A percentile compares a stretch with the other conserved stretches of the same genome.
Evolutionary conservation across 1,284 basidiomycete genomes (phyloP).

Genomic region (Rhodotorula sp.): DNA sequence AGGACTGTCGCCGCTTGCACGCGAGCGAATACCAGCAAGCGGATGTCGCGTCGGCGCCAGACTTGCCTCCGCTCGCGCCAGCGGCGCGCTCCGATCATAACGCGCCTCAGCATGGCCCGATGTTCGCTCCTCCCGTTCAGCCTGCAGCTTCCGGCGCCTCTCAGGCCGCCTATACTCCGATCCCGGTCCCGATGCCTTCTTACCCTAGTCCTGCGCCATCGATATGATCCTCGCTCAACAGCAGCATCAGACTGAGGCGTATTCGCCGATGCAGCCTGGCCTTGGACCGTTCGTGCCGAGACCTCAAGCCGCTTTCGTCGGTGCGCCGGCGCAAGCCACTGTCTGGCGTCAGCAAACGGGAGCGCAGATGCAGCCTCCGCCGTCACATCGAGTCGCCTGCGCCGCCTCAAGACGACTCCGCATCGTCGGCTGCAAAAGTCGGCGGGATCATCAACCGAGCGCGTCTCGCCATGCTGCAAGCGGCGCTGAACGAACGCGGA

Average conservation of each 20-base stretch:
- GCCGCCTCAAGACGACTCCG: not conserved
- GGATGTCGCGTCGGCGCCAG: not conserved
- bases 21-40: not conserved
- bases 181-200: not conserved
- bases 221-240: not conserved
- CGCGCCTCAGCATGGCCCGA: not conserved
- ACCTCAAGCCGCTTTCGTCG: not conserved
- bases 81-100: not conserved
- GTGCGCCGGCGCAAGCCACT: not conserved
- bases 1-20: not conserved
- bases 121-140: too few species aligned
- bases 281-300: not conserved
- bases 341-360: not conserved
- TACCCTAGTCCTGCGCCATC: not conserved
- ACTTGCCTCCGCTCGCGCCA: too few species aligned
- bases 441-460: slow-evolving; percentile 10
- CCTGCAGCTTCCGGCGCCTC: too few species aligned
- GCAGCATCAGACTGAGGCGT: not conserved
- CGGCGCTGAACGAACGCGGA: not conserved
- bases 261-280: not conserved
- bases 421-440: not conserved
- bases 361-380: not conserved
- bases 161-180: not conserved
- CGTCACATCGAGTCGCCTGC: too few species aligned
- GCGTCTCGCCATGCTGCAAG: not conserved